phyloP scores from a whole-genome alignment of 345 rosid species.

The Angophora floribunda region DNA sequence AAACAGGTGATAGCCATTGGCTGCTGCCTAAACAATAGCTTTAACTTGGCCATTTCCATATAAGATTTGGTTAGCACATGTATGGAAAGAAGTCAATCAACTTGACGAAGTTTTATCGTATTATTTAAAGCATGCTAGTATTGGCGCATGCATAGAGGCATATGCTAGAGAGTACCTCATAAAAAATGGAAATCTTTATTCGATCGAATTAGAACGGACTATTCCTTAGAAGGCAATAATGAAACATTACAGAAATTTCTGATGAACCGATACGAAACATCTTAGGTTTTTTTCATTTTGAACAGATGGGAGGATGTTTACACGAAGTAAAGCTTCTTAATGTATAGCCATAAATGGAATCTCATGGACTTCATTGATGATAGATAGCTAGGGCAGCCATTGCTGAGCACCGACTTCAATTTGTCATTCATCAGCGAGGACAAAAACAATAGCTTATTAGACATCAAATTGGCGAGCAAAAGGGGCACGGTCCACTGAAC shows the following conservation, averaged over 20 bases:
- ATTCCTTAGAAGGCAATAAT: background rate
- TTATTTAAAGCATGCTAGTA: background rate
- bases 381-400: background rate
- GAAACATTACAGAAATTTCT: background rate
- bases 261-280: background rate
- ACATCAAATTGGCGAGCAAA: background rate
- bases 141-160: rapidly evolving
- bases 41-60: too few relatives aligned
- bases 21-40: background rate
- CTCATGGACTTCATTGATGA: background rate
- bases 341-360: background rate
- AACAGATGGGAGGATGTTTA: background rate
- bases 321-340: background rate
- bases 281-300: background rate
- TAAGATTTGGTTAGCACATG: background rate
- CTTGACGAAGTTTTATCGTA: background rate
- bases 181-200: background rate
- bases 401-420: background rate
- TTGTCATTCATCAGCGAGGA: background rate
- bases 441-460: background rate
- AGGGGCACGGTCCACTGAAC: background rate
- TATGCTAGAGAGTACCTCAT: background rate
- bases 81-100: background rate
- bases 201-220: background rate
- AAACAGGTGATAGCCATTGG: background rate